These are phyloP conservation scores for Sporothrix protearum DNA, from an alignment of 2,329 filamentous ascomycete species.

Conservation along the genomic window DNA sequence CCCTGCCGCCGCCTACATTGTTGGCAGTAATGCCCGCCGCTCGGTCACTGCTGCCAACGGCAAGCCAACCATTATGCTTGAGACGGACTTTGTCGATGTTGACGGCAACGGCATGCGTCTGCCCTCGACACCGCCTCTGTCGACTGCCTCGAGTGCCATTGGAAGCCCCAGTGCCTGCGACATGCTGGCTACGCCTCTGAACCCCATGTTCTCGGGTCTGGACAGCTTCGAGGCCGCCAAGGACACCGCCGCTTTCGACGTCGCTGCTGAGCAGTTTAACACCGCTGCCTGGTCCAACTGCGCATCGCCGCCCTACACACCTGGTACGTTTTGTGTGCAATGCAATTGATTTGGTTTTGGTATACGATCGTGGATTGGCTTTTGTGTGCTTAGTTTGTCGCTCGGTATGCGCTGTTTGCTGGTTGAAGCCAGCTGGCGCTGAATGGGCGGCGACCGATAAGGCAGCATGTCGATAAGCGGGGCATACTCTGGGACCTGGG, in stretches of 20 bases:
- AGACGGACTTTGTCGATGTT: constrained; percentile 66
- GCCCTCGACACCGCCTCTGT: constrained; percentile 78
- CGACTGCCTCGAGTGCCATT: constrained; percentile 76
- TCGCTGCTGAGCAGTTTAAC: constrained; percentile 68
- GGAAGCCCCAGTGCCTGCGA: constrained; percentile 81
- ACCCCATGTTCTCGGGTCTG: constrained; percentile 71
- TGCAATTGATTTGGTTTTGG: not conserved
- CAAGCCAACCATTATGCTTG: constrained; percentile 74
- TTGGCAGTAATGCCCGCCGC: constrained; percentile 60
- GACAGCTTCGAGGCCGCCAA: constrained; percentile 66
- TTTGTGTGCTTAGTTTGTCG: constrained; percentile 15
- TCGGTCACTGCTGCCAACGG: constrained; percentile 71
- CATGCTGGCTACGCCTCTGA: constrained; percentile 75
- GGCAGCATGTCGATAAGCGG: constrained; percentile 7
- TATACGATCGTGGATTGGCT: not conserved
- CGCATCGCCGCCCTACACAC: constrained; percentile 81
- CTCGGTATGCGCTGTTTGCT: constrained; percentile 13
- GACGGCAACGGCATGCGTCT: constrained; percentile 63
- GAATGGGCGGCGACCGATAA: not conserved
- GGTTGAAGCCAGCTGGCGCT: not conserved
- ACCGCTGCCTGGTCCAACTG: constrained; percentile 72
- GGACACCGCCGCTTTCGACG: constrained; percentile 66
- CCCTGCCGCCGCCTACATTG: constrained; percentile 42
- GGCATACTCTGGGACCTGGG: not conserved
- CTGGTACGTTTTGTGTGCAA: constrained; percentile 59